These are phyloP conservation scores for Trametes gibbosa DNA, from an alignment of 768 basidiomycete genomes.

Conservation along the genomic window DNA sequence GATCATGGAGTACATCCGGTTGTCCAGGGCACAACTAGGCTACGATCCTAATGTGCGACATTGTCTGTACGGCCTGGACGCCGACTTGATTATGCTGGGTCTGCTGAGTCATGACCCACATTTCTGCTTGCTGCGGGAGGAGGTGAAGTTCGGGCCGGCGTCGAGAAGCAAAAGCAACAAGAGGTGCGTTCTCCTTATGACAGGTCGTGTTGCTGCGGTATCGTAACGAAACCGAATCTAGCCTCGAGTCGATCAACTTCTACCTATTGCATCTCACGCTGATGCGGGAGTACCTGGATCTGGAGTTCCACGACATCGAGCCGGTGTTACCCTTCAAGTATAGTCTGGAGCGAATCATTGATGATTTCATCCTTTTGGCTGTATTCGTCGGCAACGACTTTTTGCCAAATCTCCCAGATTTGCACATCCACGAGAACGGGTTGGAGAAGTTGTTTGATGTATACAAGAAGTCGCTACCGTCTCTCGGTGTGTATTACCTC, in stretches of 20 bases:
- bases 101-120: slow-evolving; percentile 97
- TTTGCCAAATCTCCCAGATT: slow-evolving; percentile 90
- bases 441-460: slow-evolving; percentile 91
- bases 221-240: slow-evolving; percentile 19
- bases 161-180: slow-evolving; percentile 65
- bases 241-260: slow-evolving; percentile 81
- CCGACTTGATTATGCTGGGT: slow-evolving; percentile 97
- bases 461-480: slow-evolving; percentile 89
- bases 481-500: slow-evolving; percentile 47
- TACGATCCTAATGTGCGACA: slow-evolving; percentile 97
- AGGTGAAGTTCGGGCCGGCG: slow-evolving; percentile 93
- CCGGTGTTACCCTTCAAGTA: slow-evolving; percentile 74
- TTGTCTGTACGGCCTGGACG: slow-evolving; percentile 97
- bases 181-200: slow-evolving; percentile 37
- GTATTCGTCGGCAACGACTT: slow-evolving; percentile 99
- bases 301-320: slow-evolving; percentile 83
- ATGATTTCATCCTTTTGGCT: slow-evolving; percentile 95
- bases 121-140: slow-evolving; percentile 95
- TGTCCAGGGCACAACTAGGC: slow-evolving; percentile 90
- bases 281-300: slow-evolving; percentile 94
- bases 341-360: slow-evolving; percentile 90
- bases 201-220: neutral
- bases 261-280: slow-evolving; percentile 93
- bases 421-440: slow-evolving; percentile 98
- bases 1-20: slow-evolving; percentile 98